Evolutionary conservation across 306 rosid genomes (phyloP), one percentile per base, ranked within the genome.

Genomic region (Morella rubra): DNA sequence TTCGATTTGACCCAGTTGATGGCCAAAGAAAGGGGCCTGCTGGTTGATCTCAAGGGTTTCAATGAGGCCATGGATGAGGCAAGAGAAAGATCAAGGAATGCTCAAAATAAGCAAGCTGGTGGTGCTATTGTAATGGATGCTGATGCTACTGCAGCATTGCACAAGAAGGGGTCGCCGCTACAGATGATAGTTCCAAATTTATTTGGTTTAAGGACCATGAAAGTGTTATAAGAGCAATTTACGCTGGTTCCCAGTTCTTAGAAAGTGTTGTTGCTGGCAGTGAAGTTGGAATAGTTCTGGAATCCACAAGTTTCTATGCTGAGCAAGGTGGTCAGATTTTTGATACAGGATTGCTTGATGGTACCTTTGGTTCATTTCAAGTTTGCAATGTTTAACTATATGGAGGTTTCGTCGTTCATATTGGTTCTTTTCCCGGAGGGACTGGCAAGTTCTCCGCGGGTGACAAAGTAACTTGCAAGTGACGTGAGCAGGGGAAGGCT

Each of bases 301-400:
- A 91, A 75, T 95, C 99, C 50, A 89, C 99, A 50, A 92, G 97
- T 86, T 95, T 95, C 82, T 95, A 95, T 86, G 97, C 99, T 5
- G 99, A 95, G 87, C 99, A 95, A 86, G 99, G 99, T 91, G 99
- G 99, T 72, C 99, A 95, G 99, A 89, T 95, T 83, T 95, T 95
- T 85, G 99, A 95, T 75, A 95, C 91, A 46, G 99, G 99, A 76
- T 89, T 81, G 22, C 84, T 95, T 69, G 90, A 92, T 75, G 91
- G 96, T 24, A 72, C 82, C 41, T 70, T 70, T 76, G 85, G 85
- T 65, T 83, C 89, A 56, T 90, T 92, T 86, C 78, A 91, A 84
- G 97, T 95, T 59, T 69, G 64, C 69, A 92, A 95, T 73, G 97
- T 92, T 73, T 98, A 95, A 88, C 87, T 87, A 74, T 92, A 22